Evolutionary conservation across 495 filamentous ascomycete species (phyloP).

Genomic region (Talaromyces thailandensis): DNA sequence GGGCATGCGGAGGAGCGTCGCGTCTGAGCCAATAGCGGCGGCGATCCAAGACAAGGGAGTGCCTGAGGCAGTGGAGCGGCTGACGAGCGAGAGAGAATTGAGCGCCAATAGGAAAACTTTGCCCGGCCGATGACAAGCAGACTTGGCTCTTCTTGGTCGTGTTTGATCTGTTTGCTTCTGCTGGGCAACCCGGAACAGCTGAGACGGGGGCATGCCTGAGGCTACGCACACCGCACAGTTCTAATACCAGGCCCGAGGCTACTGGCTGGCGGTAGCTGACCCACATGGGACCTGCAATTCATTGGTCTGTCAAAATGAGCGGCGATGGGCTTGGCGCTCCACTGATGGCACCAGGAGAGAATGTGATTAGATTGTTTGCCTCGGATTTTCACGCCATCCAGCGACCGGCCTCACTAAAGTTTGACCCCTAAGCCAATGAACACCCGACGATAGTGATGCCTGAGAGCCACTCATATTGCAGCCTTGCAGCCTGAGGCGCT

Average conservation of each 20-base stretch:
- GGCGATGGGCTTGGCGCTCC: not conserved
- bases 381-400: too few species aligned
- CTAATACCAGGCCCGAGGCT: too few species aligned
- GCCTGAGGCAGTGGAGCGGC: constrained; percentile 6
- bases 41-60: constrained; percentile 2
- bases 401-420: not conserved
- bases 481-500: not conserved
- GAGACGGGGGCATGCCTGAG: not conserved
- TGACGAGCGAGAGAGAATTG: not conserved
- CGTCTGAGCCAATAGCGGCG: not conserved
- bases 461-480: not conserved
- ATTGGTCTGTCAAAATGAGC: not conserved
- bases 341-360: not conserved
- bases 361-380: not conserved
- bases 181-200: not conserved
- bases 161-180: not conserved
- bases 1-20: not conserved
- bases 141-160: not conserved
- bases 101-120: constrained; percentile 2
- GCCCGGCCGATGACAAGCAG: not conserved
- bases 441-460: not conserved
- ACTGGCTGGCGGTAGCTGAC: constrained; percentile 8
- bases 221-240: not conserved
- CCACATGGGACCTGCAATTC: not conserved
- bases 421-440: not conserved